A percentile compares a stretch with the other conserved stretches of the same genome.
Evolutionary conservation across 176 grass and related monocot species (phyloP).

Genomic region (Raddia distichophylla): DNA sequence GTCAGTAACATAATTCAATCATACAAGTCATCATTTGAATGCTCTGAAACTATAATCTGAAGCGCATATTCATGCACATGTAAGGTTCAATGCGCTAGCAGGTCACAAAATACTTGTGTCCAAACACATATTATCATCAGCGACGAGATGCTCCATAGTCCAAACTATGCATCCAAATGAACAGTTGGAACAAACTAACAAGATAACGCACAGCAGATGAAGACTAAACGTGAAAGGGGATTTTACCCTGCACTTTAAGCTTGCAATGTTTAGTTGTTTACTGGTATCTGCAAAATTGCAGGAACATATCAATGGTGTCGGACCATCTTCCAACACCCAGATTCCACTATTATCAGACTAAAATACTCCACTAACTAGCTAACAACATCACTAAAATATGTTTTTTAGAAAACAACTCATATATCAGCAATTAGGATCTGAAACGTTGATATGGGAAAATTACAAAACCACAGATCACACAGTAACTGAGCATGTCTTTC

Average conservation of each 20-base stretch:
- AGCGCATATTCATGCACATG: background rate
- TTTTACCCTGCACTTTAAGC: background rate
- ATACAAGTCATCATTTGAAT: conserved; percentile 11
- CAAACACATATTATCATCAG: background rate
- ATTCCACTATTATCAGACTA: background rate
- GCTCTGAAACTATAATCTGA: background rate
- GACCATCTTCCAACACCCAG: background rate
- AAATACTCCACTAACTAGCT: background rate
- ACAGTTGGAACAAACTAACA: background rate
- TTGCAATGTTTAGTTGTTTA: background rate
- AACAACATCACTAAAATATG: conserved; percentile 1
- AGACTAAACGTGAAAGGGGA: background rate
- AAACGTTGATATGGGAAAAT: background rate
- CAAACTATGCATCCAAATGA: conserved; percentile 3
- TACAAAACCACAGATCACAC: conserved; percentile 14
- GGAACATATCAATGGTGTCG: background rate
- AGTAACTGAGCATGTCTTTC: background rate
- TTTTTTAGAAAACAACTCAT: background rate
- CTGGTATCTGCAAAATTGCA: conserved; percentile 14
- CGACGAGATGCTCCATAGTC: background rate
- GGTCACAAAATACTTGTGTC: background rate
- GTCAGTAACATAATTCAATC: conserved; percentile 23
- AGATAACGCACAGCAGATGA: background rate
- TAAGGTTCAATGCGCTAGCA: conserved; percentile 33
- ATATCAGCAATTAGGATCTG: background rate